phyloP scores from a whole-genome alignment of 2,329 filamentous ascomycete species.

The Fusarium begoniae region DNA sequence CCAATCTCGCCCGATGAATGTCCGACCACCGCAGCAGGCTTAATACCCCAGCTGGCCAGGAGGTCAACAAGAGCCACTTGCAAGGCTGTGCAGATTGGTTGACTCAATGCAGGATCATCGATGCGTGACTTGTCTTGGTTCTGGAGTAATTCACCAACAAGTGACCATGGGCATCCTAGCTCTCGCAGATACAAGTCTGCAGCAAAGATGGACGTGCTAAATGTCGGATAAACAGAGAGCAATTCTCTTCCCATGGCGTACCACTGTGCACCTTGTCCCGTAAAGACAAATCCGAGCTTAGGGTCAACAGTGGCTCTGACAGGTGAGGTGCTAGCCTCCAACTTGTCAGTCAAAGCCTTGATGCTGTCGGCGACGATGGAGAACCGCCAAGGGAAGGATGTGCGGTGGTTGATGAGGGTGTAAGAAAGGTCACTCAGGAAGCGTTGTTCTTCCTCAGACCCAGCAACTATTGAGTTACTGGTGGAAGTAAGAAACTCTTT shows the following conservation, averaged over 20 bases:
- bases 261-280: constrained; percentile 26
- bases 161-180: background rate
- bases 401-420: constrained; percentile 5
- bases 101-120: constrained; percentile 53
- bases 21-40: constrained; percentile 46
- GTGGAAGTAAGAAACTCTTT: background rate
- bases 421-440: constrained; percentile 1
- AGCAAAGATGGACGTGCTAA: background rate
- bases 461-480: background rate
- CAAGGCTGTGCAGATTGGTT: constrained; percentile 63
- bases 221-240: background rate
- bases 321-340: background rate
- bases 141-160: background rate
- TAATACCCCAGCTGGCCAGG: constrained; percentile 44
- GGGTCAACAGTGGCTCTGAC: background rate
- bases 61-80: constrained; percentile 58
- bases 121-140: background rate
- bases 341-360: background rate
- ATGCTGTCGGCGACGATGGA: background rate
- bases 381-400: background rate
- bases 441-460: background rate
- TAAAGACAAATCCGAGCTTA: constrained; percentile 18
- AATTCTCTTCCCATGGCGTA: constrained; percentile 18
- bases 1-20: constrained; percentile 55
- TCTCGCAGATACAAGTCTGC: constrained; percentile 2